Conservation (phyloP, 2,329 filamentous ascomycete genomes). For the Ophidiomyces ophidiicola region DNA sequence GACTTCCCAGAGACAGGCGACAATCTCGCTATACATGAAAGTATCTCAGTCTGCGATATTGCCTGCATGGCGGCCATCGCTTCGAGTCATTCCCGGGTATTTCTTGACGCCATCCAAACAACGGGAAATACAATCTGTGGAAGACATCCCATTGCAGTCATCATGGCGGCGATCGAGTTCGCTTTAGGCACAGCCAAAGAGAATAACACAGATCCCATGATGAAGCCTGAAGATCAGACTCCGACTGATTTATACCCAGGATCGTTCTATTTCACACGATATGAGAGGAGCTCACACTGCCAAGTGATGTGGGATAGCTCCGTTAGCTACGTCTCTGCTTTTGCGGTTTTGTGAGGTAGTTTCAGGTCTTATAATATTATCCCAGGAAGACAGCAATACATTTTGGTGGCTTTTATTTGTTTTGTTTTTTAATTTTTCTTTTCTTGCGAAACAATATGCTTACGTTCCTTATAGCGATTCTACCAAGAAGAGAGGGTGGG, state of each 20-base stretch:
- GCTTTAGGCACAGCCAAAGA: constrained; percentile 35
- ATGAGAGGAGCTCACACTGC: constrained; percentile 73
- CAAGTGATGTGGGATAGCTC: constrained; percentile 59
- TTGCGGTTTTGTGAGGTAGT: constrained; percentile 52
- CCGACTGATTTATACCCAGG: constrained; percentile 26
- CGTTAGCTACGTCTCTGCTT: constrained; percentile 90
- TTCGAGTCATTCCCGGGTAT: constrained; percentile 57
- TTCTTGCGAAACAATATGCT: too few species aligned
- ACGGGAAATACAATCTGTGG: constrained; percentile 92
- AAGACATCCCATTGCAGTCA: constrained; percentile 82
- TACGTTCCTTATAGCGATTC: too few species aligned
- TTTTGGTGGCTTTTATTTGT: too few species aligned
- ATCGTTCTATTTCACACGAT: constrained; percentile 67
- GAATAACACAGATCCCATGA: constrained; percentile 18
- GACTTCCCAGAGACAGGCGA: constrained; percentile 22
- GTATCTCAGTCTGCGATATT: constrained; percentile 67
- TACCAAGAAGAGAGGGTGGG: too few species aligned
- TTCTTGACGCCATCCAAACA: constrained; percentile 53
- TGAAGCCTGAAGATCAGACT: constrained; percentile 13
- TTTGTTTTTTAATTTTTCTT: too few species aligned
- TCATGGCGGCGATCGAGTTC: constrained; percentile 74
- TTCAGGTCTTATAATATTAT: background rate
- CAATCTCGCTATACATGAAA: constrained; percentile 59
- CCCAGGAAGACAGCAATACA: background rate
- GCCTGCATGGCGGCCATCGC: constrained; percentile 76